Conservation (phyloP, 306 rosid species). For the Fagus sylvatica region DNA sequence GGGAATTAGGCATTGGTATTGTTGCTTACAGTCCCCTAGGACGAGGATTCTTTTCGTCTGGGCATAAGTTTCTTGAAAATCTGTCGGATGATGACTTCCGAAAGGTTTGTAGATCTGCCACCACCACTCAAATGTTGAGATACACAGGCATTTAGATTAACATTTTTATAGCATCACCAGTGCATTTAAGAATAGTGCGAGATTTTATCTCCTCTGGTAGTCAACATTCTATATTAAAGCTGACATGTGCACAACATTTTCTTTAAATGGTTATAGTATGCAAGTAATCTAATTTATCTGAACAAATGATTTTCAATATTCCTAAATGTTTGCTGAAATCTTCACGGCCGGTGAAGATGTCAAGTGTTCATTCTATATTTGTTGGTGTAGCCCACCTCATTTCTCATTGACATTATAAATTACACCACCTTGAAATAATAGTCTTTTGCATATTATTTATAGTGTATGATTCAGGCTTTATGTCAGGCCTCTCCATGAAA, state of each 20-base stretch:
- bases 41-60: too few species aligned
- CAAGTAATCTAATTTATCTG: too few species aligned
- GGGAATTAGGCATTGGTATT: too few species aligned
- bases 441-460: too few species aligned
- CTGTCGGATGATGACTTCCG: slow-evolving; percentile 38
- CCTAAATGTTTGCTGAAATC: background rate
- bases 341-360: background rate
- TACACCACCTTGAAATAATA: background rate
- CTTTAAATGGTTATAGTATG: too few species aligned
- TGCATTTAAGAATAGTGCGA: background rate
- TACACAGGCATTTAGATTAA: background rate
- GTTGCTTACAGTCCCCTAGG: too few species aligned
- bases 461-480: too few species aligned
- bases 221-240: too few species aligned
- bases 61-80: slow-evolving; percentile 33
- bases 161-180: background rate
- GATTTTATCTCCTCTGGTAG: too few species aligned
- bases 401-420: background rate
- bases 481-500: background rate
- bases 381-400: background rate
- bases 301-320: background rate
- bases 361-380: too few species aligned
- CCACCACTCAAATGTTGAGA: background rate
- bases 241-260: too few species aligned
- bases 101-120: slow-evolving; percentile 50